Evolutionary conservation across 768 basidiomycete genomes (phyloP), one percentile per base, ranked within the genome.

Genomic region (Sporobolomyces pararoseus): DNA sequence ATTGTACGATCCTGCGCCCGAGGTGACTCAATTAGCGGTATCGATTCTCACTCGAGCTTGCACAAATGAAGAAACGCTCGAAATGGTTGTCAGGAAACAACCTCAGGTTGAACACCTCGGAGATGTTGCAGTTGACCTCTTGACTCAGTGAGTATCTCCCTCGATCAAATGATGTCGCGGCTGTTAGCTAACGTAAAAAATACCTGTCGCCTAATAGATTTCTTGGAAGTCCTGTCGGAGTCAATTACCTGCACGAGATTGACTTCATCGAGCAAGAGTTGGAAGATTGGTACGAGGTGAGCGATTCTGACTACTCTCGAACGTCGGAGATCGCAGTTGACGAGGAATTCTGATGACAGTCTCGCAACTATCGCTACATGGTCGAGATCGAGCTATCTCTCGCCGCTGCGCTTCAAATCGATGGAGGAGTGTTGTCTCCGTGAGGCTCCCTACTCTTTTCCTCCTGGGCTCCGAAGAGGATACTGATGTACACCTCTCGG

Each of bases 21-120:
- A 94, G 78, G 92, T 99, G 2, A 89, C 90, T 77, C 88, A 92
- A 80, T 83, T 90, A 70, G 92, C 96, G 10, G 90, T 96, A 23
- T 86, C 87, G 68, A 89, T 88, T 76, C 83, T 99, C 9, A 89
- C 96, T 77, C 90, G 90, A 75, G 91, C 88, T 2, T 98, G 95
- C 75, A 88, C 93, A 76, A 84, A 86, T 16, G 85, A 87, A 74
- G 89, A 90, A 47, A 85, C 89, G 27, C 83, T 99, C 32, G 88
- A 94, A 76, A 83, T 90, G 60, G 91, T 98, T 4, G 94, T 99
- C 4, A 88, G 90, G 77, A 89, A 97, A 86, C 88, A 91, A 72
- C 96, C 96, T 1, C 91, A 88, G 17, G 84, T 98, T 81, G 94
- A 98, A 76, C 93, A 98, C 80, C 83, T 99, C 4, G 96, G 94